These are phyloP conservation scores for Plenodomus tracheiphilus DNA, from an alignment of 2,329 filamentous ascomycete species.

Conservation along the genomic window DNA sequence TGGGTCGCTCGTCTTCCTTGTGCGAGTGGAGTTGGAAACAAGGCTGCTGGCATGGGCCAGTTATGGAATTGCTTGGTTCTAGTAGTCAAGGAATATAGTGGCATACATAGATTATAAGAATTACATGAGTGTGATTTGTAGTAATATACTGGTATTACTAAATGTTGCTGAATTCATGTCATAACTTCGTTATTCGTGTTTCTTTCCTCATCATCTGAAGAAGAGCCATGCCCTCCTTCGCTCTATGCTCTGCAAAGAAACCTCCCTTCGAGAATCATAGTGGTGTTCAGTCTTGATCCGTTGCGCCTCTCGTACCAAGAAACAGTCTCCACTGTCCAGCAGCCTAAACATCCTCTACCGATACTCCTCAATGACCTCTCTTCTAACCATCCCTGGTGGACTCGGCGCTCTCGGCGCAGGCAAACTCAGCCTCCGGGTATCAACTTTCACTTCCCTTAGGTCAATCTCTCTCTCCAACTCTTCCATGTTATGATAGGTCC, in stretches of 20 bases:
- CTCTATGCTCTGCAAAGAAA: not conserved
- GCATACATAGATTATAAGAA: too few relatives aligned
- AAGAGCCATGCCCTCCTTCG: too few relatives aligned
- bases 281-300: too few relatives aligned
- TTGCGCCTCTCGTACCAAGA: not conserved
- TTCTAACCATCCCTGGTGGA: conserved; percentile 11
- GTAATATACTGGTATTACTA: not conserved
- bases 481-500: conserved; percentile 34
- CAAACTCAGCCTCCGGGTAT: conserved; percentile 21
- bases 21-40: too few relatives aligned
- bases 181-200: not conserved
- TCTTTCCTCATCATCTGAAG: too few relatives aligned
- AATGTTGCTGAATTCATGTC: not conserved
- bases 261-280: too few relatives aligned
- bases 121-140: too few relatives aligned
- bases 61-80: too few relatives aligned
- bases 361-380: conserved; percentile 22
- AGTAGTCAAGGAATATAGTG: too few relatives aligned
- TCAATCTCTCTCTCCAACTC: conserved; percentile 40
- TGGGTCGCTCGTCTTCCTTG: too few relatives aligned
- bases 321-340: not conserved
- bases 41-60: not conserved
- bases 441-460: conserved; percentile 30
- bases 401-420: conserved; percentile 20
- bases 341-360: conserved; percentile 5